Conservation (phyloP, 352 stramenopile species). For the Phytophthora pinifolia region DNA sequence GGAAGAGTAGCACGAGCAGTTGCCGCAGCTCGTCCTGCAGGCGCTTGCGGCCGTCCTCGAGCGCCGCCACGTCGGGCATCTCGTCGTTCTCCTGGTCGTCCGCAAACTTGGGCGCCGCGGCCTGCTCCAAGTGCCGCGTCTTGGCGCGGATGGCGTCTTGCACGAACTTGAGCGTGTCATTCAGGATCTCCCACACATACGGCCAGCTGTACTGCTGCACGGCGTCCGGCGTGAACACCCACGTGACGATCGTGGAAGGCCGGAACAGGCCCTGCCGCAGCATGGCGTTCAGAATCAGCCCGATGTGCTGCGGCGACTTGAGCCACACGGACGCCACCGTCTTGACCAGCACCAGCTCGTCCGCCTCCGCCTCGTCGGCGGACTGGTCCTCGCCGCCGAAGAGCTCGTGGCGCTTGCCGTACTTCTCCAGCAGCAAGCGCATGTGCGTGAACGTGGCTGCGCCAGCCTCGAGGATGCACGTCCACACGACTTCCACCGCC, state of each 20-base stretch:
- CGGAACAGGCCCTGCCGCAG: conserved; percentile 66
- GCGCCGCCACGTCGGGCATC: conserved; percentile 46
- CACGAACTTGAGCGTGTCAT: conserved; percentile 67
- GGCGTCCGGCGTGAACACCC: conserved; percentile 78
- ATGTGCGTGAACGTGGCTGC: conserved; percentile 85
- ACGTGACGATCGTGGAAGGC: conserved; percentile 71
- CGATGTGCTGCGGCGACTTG: conserved; percentile 84
- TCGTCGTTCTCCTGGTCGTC: conserved; percentile 44
- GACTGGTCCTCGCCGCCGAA: conserved; percentile 43
- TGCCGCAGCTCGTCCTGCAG: conserved; percentile 52
- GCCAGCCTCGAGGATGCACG: conserved; percentile 72
- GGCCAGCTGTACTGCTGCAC: conserved; percentile 89
- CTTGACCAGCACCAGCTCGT: conserved; percentile 65
- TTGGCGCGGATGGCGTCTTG: conserved; percentile 41
- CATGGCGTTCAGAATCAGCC: conserved; percentile 80
- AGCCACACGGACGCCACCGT: conserved; percentile 75
- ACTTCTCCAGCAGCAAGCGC: conserved; percentile 79
- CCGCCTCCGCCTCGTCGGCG: conserved; percentile 23
- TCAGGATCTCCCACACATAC: conserved; percentile 84
- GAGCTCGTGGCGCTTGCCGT: conserved; percentile 51
- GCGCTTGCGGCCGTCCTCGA: conserved; percentile 42
- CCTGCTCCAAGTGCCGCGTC: conserved; percentile 35
- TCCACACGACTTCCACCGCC: conserved; percentile 75
- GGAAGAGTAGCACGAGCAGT: conserved; percentile 58
- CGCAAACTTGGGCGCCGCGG: conserved; percentile 27